Conservation (phyloP, 2,329 filamentous ascomycete species). For the Ascosphaera pollenicola region DNA sequence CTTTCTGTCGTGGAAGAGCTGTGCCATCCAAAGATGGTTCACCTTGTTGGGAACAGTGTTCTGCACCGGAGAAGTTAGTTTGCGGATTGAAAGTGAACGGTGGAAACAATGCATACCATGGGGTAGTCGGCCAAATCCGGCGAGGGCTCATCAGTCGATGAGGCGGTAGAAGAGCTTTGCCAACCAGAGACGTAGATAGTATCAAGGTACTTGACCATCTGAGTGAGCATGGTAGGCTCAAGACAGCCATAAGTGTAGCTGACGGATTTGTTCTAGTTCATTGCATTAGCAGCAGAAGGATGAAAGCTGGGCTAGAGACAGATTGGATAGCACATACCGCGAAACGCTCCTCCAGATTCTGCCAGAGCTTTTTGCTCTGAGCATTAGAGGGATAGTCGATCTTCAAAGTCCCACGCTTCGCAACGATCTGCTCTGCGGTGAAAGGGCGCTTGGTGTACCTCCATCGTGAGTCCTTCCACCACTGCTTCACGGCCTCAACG, state of each 20-base stretch:
- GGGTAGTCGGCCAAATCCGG: constrained; percentile 97
- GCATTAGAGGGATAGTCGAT: constrained; percentile 80
- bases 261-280: constrained; percentile 48
- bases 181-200: constrained; percentile 98
- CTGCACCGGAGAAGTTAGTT: too few species aligned
- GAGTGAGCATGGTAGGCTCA: constrained; percentile 94
- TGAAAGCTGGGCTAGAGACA: not conserved
- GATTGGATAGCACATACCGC: constrained; percentile 30
- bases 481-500: constrained; percentile 70
- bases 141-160: constrained; percentile 82
- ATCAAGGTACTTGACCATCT: constrained; percentile 98
- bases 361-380: constrained; percentile 88
- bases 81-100: too few species aligned
- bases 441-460: constrained; percentile 78
- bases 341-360: constrained; percentile 68
- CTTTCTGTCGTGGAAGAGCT: constrained; percentile 98
- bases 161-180: constrained; percentile 95
- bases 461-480: constrained; percentile 91
- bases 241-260: constrained; percentile 95
- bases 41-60: constrained; percentile 99
- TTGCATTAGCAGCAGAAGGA: not conserved
- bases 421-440: constrained; percentile 90
- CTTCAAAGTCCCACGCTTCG: constrained; percentile 77
- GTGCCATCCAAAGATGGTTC: constrained; percentile 89
- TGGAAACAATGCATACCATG: constrained; percentile 53